A percentile compares a stretch with the other conserved stretches of the same genome.
Evolutionary conservation across 2,329 filamentous ascomycete species (phyloP).

Genomic region (Didymellaceae sp.): DNA sequence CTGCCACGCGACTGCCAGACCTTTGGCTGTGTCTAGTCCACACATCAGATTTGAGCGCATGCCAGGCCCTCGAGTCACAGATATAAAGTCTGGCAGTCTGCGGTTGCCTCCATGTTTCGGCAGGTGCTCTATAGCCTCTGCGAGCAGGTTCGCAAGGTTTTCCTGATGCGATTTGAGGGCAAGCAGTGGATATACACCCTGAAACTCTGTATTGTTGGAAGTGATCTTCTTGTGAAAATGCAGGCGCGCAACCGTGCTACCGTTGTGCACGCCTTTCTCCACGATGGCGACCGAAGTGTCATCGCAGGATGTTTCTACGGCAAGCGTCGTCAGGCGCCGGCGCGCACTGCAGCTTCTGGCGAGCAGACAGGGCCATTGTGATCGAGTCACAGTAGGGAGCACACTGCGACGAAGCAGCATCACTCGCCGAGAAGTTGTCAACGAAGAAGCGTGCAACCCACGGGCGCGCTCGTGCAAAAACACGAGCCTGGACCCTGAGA

Average conservation of each 20-base stretch:
- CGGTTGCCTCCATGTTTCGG: constrained; percentile 40
- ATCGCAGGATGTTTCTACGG: constrained; percentile 88
- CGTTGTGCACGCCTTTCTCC: constrained; percentile 56
- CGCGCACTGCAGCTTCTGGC: neutral
- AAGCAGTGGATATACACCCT: constrained; percentile 79
- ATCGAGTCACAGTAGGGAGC: constrained; percentile 10
- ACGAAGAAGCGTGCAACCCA: too few species aligned
- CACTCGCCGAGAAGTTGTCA: neutral
- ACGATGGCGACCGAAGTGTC: constrained; percentile 90
- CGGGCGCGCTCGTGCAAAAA: neutral
- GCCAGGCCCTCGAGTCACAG: constrained; percentile 87
- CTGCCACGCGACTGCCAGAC: constrained; percentile 81
- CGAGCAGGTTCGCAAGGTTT: constrained; percentile 71
- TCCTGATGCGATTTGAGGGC: constrained; percentile 78
- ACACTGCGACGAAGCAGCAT: constrained; percentile 30
- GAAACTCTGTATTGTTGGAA: constrained; percentile 74
- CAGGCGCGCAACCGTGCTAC: constrained; percentile 58
- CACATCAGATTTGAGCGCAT: constrained; percentile 80
- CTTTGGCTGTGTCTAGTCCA: constrained; percentile 85
- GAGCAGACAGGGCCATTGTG: constrained; percentile 7
- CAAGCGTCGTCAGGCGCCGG: constrained; percentile 59
- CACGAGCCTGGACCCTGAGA: constrained; percentile 9
- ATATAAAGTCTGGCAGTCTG: constrained; percentile 77
- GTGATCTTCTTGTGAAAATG: constrained; percentile 84
- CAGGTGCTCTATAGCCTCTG: constrained; percentile 66